A percentile compares a stretch with the other conserved stretches of the same genome.
Evolutionary conservation across 495 filamentous ascomycete species (phyloP).

Genomic region (Aspergillus bertholletiae): DNA sequence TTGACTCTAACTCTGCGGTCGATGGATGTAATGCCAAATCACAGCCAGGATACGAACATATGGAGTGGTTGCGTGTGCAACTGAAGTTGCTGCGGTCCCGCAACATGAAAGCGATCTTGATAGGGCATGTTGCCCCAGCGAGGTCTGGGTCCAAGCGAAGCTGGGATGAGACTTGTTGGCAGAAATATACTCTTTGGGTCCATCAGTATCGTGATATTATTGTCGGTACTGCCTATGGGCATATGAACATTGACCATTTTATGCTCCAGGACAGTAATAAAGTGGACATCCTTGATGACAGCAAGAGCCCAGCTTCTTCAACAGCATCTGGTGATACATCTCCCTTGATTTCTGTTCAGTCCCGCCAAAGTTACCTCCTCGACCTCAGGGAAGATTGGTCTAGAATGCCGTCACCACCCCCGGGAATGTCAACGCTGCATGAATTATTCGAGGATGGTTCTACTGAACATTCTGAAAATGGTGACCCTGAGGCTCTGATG

Average conservation of each 20-base stretch:
- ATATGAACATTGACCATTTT: constrained; percentile 99
- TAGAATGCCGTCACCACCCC: constrained; percentile 59
- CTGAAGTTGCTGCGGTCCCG: constrained; percentile 75
- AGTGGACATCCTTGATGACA: constrained; percentile 49
- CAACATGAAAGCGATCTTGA: constrained; percentile 92
- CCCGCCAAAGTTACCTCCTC: constrained; percentile 72
- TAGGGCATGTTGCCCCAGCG: constrained; percentile 90
- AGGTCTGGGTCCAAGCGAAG: constrained; percentile 74
- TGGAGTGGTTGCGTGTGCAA: constrained; percentile 96
- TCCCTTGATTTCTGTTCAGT: constrained; percentile 51
- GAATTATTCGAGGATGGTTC: constrained; percentile 1
- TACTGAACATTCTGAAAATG: constrained; percentile 13
- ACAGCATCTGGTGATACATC: constrained; percentile 1
- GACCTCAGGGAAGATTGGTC: constrained; percentile 78
- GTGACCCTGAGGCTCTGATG: neutral
- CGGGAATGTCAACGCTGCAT: constrained; percentile 12
- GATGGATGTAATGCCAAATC: constrained; percentile 76
- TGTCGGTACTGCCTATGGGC: constrained; percentile 74
- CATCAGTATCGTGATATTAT: constrained; percentile 89
- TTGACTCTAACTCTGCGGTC: constrained; percentile 83
- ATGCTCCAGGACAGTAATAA: constrained; percentile 83
- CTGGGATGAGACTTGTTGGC: constrained; percentile 97
- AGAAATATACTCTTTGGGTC: constrained; percentile 91
- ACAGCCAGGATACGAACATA: constrained; percentile 87
- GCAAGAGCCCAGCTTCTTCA: neutral